Base-by-base conservation (phyloP, 805 yeast species). In the Starmerella cellae region DNA sequence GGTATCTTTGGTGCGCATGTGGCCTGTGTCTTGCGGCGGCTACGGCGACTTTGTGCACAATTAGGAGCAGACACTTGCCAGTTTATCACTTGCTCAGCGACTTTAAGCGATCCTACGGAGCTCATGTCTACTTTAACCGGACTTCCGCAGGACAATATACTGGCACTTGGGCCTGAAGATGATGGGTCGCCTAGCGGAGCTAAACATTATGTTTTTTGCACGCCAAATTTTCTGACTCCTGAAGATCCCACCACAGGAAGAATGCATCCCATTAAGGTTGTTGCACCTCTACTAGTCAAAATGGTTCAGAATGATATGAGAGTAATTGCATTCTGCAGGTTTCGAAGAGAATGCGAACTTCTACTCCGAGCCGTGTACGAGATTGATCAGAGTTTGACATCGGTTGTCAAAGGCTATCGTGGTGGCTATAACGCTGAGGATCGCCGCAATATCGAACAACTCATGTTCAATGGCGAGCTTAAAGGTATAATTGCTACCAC, bases 1-100 rank as follows among this genome's bases (percentile, higher is more conserved):
- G 95, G 96, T 0, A 67, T 84, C 0, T 91, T 91, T 65, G 99
- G 99, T 0, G 75, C 94, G 0, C 91, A 91, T 60, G 96, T 88
- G 1, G 79, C 94, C 2, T 66, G 79, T 37, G 79, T 91, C 0
- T 73, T 91, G 77, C 67, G 95, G 45, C 60, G 99, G 37, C 60
- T 91, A 24, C 65, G 81, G 37, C 62, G 99, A 39, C 55, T 88
- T 1, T 71, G 83, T 48, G 52, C 64, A 3, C 59, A 63, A 43
- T 56, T 72, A 26, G 77, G 79, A 0, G 77, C 79, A 47, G 49
- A 60, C n/a, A 47, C 63, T 2, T 53, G 83, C 31, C 71, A 70
- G 43, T 84, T 81, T 57, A 75, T 91, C 4, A 81, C 95, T 1
- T 88, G 98, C 62, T 87, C 97, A 0, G 99, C 99, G 0, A 91